Evolutionary conservation across 441 rosid genomes (phyloP).

Genomic region (Bruguiera hainesii): DNA sequence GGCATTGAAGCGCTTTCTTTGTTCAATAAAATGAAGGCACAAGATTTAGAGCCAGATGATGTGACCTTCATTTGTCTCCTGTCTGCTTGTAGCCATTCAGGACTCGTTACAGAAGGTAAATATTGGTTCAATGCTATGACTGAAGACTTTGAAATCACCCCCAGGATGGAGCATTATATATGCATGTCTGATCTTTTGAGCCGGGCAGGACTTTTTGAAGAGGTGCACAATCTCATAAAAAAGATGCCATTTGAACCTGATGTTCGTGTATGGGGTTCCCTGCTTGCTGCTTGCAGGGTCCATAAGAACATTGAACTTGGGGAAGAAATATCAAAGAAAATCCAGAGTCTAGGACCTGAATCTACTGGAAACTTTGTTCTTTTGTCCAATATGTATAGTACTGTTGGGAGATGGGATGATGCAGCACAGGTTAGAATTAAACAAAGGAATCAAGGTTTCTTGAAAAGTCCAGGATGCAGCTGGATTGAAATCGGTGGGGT

Average conservation of each 20-base stretch:
- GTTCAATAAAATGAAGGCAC: constrained; percentile 21
- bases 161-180: constrained; percentile 30
- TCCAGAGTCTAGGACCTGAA: constrained; percentile 32
- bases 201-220: constrained; percentile 25
- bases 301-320: constrained; percentile 35
- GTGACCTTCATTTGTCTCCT: constrained; percentile 27
- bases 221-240: constrained; percentile 22
- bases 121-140: constrained; percentile 23
- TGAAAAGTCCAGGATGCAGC: constrained; percentile 33
- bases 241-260: constrained; percentile 35
- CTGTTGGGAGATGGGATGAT: constrained; percentile 33
- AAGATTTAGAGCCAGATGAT: constrained; percentile 25
- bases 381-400: constrained; percentile 31
- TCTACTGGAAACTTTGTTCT: constrained; percentile 34
- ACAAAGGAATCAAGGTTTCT: constrained; percentile 20
- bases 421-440: constrained; percentile 26
- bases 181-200: constrained; percentile 33
- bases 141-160: constrained; percentile 23
- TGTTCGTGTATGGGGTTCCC: constrained; percentile 26
- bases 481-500: constrained; percentile 30
- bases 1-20: constrained; percentile 24
- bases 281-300: constrained; percentile 33
- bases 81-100: constrained; percentile 35
- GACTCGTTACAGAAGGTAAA: constrained; percentile 30
- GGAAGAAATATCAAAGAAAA: constrained; percentile 28